Percentiles rank a stretch among this genome's conserved stretches.
Evolutionary conservation across 345 rosid genomes (phyloP).

Genomic region (Salix viminalis): DNA sequence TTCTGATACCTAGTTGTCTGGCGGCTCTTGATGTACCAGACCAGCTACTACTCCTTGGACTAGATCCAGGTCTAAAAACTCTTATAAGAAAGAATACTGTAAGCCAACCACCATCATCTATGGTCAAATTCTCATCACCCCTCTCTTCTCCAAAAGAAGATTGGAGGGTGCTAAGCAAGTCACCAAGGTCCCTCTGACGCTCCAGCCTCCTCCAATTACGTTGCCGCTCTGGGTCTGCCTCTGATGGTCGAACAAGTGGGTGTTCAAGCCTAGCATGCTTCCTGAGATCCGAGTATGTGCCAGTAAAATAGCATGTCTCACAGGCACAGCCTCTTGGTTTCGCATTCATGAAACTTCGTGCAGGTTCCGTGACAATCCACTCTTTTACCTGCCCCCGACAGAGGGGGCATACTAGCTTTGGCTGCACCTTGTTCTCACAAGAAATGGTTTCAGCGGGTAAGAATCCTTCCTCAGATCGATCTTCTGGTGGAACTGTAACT

Average conservation of each 20-base stretch:
- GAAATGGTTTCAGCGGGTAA: slow-evolving; percentile 16
- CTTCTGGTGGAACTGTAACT: slow-evolving; percentile 33
- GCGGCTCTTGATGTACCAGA: slow-evolving; percentile 69
- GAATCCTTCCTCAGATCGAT: slow-evolving; percentile 31
- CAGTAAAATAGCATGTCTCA: slow-evolving; percentile 72
- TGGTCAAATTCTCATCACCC: slow-evolving; percentile 48
- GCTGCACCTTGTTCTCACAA: slow-evolving; percentile 35
- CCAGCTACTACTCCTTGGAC: slow-evolving; percentile 79
- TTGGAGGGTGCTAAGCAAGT: slow-evolving; percentile 82
- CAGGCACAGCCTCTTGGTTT: slow-evolving; percentile 82
- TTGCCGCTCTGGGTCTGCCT: slow-evolving; percentile 86
- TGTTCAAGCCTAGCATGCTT: slow-evolving; percentile 86
- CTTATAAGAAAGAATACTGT: slow-evolving; percentile 84
- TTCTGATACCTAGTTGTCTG: slow-evolving; percentile 53
- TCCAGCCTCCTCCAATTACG: slow-evolving; percentile 93
- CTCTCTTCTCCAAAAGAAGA: slow-evolving; percentile 84
- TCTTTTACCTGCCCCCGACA: slow-evolving; percentile 85
- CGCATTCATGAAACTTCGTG: slow-evolving; percentile 78
- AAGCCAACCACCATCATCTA: slow-evolving; percentile 74
- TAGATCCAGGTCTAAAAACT: slow-evolving; percentile 66
- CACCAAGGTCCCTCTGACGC: slow-evolving; percentile 93
- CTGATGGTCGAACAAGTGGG: slow-evolving; percentile 81
- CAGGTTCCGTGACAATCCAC: slow-evolving; percentile 67
- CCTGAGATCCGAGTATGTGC: slow-evolving; percentile 77
- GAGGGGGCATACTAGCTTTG: slow-evolving; percentile 72